Base-by-base conservation (phyloP, 768 basidiomycete species). In the Auriscalpium vulgare region DNA sequence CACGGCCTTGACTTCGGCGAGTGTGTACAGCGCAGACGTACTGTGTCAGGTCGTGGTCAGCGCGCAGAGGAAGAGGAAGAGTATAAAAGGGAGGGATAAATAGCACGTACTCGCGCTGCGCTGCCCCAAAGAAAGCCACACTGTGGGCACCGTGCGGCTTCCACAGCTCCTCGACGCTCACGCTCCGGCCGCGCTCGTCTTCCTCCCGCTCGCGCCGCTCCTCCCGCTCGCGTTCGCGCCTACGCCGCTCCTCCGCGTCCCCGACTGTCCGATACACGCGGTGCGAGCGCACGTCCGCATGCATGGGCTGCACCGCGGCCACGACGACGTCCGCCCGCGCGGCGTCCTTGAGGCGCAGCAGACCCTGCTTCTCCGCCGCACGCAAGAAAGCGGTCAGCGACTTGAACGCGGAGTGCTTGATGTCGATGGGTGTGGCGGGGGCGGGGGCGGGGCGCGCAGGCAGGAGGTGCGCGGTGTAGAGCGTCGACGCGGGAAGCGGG, bases 371-470 rank as follows among this genome's bases (percentile, higher is more conserved):
- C 58, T 91, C 88, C 16, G 79, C 74, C 16, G 79, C 65, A 67
- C 88, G 93, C 63, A 97, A 76, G 73, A 95, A 94, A 1, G 85
- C 77, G 1, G 84, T 78, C 17, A 95, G 76, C 10, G 90, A 89
- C 69, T 94, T 97, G 73, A 84, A 80, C 2, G 78, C 78, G 1
- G 90, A 92, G 10, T 85, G 78, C 62, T 88, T 92, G 68, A 95
- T 86, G 61, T 80, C 88, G 56, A 88, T 78, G 44, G 58, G 75
- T 58, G 61, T 74, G 13, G 66, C 68, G 60, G 67, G 66, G n/a
- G 51, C 80, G 55, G 80, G 82, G n/a, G 83, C 82, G 8, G 91
- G 88, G n/a, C 91, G 79, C 52, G 76, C 83, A 6, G 91, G 91
- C 2, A 95, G 78, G 50, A 95, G 78, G 64, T 91, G 78, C 16